Evolutionary conservation across 148 eudicot species (phyloP), one percentile per base, ranked within the genome.

Genomic region (Fagopyrum homotropicum): DNA sequence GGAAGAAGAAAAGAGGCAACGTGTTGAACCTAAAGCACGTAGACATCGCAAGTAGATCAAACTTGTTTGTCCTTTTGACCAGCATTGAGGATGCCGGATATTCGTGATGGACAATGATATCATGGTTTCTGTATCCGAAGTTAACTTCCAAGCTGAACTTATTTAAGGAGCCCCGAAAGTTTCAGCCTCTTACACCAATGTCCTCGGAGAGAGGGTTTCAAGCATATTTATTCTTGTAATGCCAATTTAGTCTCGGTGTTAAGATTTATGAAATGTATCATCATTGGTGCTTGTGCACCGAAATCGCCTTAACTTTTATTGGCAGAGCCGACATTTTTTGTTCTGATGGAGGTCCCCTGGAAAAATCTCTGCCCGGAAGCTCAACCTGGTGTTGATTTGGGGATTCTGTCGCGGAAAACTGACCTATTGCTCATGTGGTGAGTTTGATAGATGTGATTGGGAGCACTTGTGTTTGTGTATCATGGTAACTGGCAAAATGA

Each of bases 1-100:
- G 97, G 99, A 96, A 30, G 99, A 96, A 14, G 99, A 96, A 82
- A 96, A 96, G 85, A 85, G 97, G 77, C 99, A 81, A 83, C 87
- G 98, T 80, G 94, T 84, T 57, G 99, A 96, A 79, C 90, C 91
- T 51, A 96, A 96, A 84, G 40, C 40, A 35, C 88, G 98, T 73
- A 76, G 99, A 78, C 99, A 92, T 61, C 85, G 99, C 75, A 96
- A 96, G 78, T 96, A 85, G 72, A 66, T 43, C 19, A 66, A 40
- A 40, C 47, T 63, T 63, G 69, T 11, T 63, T 63, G 16, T 29
- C 5, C 69, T 30, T 63, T 16, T 29, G 30, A 11, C 47, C 45
- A 15, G 19, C 71, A 40, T 40, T 15, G 44, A 11, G 69, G 64
- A 59, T 19, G 10, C 35, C 11, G 35, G 30, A 59, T 59, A 35